These are phyloP conservation scores for Luffa aegyptiaca DNA, from an alignment of 306 rosid genomes.

Conservation along the genomic window DNA sequence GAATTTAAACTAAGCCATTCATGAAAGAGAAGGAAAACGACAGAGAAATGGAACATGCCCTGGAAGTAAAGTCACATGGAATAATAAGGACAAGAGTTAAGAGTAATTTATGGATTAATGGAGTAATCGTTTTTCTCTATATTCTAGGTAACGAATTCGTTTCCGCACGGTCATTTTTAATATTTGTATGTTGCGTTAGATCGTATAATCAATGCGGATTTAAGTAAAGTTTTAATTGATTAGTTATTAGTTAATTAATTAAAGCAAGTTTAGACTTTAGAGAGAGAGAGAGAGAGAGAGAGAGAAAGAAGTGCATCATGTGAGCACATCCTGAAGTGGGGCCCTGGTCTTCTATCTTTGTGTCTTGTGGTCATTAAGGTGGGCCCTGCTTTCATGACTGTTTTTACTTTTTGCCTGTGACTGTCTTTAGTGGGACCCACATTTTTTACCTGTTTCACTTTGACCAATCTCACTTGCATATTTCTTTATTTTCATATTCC, in stretches of 20 bases:
- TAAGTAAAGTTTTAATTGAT: neutral
- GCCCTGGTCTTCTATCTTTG: neutral
- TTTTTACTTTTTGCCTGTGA: neutral
- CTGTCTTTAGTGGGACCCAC: neutral
- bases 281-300: neutral
- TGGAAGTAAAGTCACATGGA: neutral
- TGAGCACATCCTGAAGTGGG: neutral
- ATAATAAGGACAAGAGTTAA: neutral
- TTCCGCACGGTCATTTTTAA: neutral
- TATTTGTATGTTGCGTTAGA: neutral
- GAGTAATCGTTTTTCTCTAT: neutral
- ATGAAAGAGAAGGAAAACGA: neutral
- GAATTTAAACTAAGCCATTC: neutral
- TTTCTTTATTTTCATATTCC: neutral
- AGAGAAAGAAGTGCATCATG: constrained; percentile 5
- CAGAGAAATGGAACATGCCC: neutral
- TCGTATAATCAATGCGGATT: neutral
- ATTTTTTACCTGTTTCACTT: neutral
- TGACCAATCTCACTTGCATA: neutral
- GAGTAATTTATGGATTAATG: neutral
- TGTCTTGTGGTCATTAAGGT: neutral
- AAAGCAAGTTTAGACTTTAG: neutral
- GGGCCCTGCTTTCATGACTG: neutral
- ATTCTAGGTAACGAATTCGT: neutral
- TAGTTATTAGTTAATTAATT: neutral